Base-by-base conservation (phyloP, 208 protist species). In the Trypanosoma platydactyli region DNA sequence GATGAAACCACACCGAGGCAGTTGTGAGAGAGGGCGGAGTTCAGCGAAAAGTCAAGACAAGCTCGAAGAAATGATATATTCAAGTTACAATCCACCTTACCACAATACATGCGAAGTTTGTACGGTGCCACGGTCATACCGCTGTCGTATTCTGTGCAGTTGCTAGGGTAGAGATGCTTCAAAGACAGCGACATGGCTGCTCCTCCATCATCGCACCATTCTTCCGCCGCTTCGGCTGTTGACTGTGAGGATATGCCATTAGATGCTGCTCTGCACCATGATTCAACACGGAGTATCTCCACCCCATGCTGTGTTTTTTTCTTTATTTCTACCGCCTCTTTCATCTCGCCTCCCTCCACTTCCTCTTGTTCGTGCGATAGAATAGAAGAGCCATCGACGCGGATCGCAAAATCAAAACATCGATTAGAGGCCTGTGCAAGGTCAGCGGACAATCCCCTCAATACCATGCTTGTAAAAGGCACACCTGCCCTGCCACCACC, bases 21-120 rank as follows among this genome's bases (percentile, higher is more conserved):
- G 5, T 38, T 38, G 9, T 3, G 33, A n/a, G 44, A 44, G 4
- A 12, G 11, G 6, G 11, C 27, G 38, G 49, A 25, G 27, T 24
- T 27, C 5, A 4, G 20, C 25, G 63, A 67, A 68, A 81, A 83
- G n/a, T 58, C 35, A 38, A 72, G 22, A 30, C 38, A 65, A 6
- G 69, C 48, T 7, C 55, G 48, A 45, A 83, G 20, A 48, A 75
- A 73, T 13, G 66, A 50, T 5, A 76, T 53, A 35, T 74, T 29
- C 18, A 79, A 5, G 44, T 68, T 66, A 56, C 64, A 68, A 54
- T 63, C 72, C 29, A 76, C 58, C 16, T 66, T 67, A 16, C 41
- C 44, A 15, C 76, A 52, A 2, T 65, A 15, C 13, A 83, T 49
- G 27, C 63, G 27, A 15, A 76, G n/a, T 49, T 71, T 46, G 60